A percentile compares a stretch with the other conserved stretches of the same genome.
These are phyloP conservation scores for Metschnikowia gelsemii DNA, from an alignment of 805 yeast genomes.

Conservation along the genomic window DNA sequence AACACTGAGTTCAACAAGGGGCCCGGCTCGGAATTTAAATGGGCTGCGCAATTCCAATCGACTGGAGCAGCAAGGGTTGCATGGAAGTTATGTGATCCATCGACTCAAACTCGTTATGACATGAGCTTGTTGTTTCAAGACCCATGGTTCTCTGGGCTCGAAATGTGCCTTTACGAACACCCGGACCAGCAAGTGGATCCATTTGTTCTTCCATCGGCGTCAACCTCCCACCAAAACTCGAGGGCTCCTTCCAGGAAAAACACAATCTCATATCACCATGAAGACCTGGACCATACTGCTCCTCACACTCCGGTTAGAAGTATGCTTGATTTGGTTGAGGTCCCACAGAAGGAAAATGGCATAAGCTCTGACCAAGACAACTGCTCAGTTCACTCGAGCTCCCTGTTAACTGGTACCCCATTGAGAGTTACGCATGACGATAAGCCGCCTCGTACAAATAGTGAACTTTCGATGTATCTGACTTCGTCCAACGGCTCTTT, in stretches of 20 bases:
- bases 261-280: constrained; percentile 21
- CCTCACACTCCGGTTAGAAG: constrained; percentile 34
- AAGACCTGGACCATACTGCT: constrained; percentile 15
- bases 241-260: constrained; percentile 35
- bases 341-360: constrained; percentile 1
- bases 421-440: constrained; percentile 20
- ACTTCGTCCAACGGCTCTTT: constrained; percentile 12
- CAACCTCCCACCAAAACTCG: constrained; percentile 25
- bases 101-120: constrained; percentile 51
- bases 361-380: constrained; percentile 17
- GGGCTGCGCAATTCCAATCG: constrained; percentile 60
- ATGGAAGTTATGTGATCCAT: constrained; percentile 73
- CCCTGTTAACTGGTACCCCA: constrained; percentile 27
- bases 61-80: constrained; percentile 66
- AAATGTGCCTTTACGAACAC: constrained; percentile 58
- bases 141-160: constrained; percentile 61
- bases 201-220: constrained; percentile 24
- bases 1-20: constrained; percentile 46
- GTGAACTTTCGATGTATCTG: constrained; percentile 16
- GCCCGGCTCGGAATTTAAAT: constrained; percentile 72
- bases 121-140: constrained; percentile 56
- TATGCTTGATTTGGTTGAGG: constrained; percentile 37
- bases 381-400: constrained; percentile 26
- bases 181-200: constrained; percentile 40
- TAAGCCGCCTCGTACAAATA: constrained; percentile 10